Evolutionary conservation across 108 stramenopile genomes (phyloP).

Genomic region (Cyclotella kingstonii): DNA sequence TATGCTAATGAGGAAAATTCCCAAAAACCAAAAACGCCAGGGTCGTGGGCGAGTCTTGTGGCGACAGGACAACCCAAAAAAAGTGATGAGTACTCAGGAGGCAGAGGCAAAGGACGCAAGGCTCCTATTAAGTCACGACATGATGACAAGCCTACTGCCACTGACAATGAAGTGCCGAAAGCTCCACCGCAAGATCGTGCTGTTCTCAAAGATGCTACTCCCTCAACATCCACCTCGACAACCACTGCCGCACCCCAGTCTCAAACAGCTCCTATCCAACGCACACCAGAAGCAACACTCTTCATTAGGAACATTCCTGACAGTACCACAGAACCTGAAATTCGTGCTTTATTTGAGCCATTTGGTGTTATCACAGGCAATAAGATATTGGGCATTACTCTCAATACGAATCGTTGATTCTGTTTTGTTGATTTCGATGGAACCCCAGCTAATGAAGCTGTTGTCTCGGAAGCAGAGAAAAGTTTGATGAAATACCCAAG

Average conservation of each 20-base stretch:
- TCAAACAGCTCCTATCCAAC: conserved; percentile 26
- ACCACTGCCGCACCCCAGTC: conserved; percentile 1
- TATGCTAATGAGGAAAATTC: conserved; percentile 13
- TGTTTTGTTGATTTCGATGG: conserved; percentile 87
- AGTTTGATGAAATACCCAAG: conserved; percentile 36
- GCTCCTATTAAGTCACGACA: conserved; percentile 23
- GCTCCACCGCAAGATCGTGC: conserved; percentile 31
- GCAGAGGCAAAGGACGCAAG: conserved; percentile 21
- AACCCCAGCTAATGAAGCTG: conserved; percentile 61
- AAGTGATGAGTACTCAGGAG: conserved; percentile 12
- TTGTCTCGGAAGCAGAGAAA: conserved; percentile 44
- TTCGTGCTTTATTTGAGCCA: conserved; percentile 75
- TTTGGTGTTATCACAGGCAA: conserved; percentile 52
- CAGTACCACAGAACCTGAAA: conserved; percentile 66
- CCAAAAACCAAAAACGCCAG: conserved; percentile 54
- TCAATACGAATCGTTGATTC: conserved; percentile 62
- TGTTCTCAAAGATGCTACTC: not conserved
- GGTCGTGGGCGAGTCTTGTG: conserved; percentile 84
- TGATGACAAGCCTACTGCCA: conserved; percentile 7
- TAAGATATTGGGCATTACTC: conserved; percentile 71
- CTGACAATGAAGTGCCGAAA: conserved; percentile 20
- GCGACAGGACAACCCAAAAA: conserved; percentile 50
- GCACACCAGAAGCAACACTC: conserved; percentile 79
- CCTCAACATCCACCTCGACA: conserved; percentile 8
- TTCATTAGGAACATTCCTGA: conserved; percentile 82